Percentiles rank a stretch among this genome's conserved stretches.
Evolutionary conservation across 1,284 basidiomycete species (phyloP).

Genomic region (Phenoliferia sp.): DNA sequence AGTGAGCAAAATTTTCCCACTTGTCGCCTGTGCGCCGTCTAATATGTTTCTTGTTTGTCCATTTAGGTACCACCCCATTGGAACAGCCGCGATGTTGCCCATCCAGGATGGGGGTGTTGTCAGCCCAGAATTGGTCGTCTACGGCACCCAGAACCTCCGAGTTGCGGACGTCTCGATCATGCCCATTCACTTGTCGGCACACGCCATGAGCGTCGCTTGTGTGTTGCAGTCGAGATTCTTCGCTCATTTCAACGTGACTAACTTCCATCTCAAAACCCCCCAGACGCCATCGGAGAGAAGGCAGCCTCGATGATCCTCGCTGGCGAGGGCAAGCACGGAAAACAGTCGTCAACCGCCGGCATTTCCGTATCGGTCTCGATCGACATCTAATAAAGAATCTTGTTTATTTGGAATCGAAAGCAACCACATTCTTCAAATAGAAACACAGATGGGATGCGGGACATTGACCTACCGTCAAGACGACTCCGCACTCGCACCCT

Average conservation of each 20-base stretch:
- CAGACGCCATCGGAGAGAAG: slow-evolving; percentile 22
- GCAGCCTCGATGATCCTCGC: slow-evolving; percentile 14
- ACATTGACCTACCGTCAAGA: too few relatives aligned
- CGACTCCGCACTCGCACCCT: too few relatives aligned
- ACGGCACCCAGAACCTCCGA: slow-evolving; percentile 36
- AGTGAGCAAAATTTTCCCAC: neutral
- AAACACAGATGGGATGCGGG: too few relatives aligned
- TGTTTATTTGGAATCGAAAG: too few relatives aligned
- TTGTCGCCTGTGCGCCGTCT: too few relatives aligned
- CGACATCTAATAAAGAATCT: too few relatives aligned
- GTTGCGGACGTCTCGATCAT: slow-evolving; percentile 2
- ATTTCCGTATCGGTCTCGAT: too few relatives aligned
- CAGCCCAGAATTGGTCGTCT: slow-evolving; percentile 46
- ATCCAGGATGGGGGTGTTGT: slow-evolving; percentile 44
- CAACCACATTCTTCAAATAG: too few relatives aligned
- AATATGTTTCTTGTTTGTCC: too few relatives aligned
- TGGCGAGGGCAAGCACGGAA: too few relatives aligned
- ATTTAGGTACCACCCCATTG: slow-evolving; percentile 21
- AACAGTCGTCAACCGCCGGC: too few relatives aligned
- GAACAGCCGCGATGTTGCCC: slow-evolving; percentile 42
- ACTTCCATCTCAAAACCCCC: neutral
- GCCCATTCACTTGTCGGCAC: neutral
- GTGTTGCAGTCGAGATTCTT: neutral
- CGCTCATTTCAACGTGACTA: neutral
- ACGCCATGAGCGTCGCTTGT: neutral